Evolutionary conservation across 768 basidiomycete species (phyloP).

Genomic region (Gyrodon lividus): DNA sequence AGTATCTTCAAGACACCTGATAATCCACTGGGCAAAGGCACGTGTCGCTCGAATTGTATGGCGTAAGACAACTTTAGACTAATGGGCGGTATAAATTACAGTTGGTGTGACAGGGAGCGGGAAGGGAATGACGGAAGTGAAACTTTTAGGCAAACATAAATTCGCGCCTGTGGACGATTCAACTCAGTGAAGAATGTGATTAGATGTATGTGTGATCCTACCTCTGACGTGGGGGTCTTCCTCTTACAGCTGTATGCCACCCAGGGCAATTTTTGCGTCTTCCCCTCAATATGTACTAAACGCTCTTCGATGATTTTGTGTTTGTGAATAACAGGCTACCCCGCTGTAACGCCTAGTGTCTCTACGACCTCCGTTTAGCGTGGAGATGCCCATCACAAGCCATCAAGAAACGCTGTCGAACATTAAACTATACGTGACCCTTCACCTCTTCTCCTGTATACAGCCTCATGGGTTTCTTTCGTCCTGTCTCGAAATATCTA

Average conservation of each 20-base stretch:
- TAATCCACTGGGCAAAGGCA: constrained; percentile 84
- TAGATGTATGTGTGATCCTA: constrained; percentile 7
- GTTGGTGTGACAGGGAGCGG: constrained; percentile 92
- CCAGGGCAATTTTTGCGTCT: constrained; percentile 17
- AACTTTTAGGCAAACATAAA: constrained; percentile 71
- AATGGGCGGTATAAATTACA: constrained; percentile 30
- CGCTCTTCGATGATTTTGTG: constrained; percentile 25
- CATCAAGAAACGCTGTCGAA: constrained; percentile 13
- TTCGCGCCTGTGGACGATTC: constrained; percentile 55
- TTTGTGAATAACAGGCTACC: constrained; percentile 27
- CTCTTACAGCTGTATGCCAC: not conserved
- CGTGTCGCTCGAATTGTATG: constrained; percentile 29
- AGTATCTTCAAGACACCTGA: constrained; percentile 96
- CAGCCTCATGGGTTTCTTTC: constrained; percentile 22
- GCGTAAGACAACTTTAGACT: constrained; percentile 5
- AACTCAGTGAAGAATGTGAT: constrained; percentile 20
- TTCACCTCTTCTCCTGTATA: constrained; percentile 17
- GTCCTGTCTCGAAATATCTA: constrained; percentile 12
- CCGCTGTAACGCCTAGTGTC: constrained; percentile 12
- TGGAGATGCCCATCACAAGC: constrained; percentile 10
- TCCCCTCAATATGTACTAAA: constrained; percentile 23
- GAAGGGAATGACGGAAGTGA: constrained; percentile 82
- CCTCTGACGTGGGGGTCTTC: not conserved
- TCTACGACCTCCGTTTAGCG: constrained; percentile 8
- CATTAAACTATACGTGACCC: constrained; percentile 24